Conservation (phyloP, 768 basidiomycete species). For the Hortiboletus campestris region DNA sequence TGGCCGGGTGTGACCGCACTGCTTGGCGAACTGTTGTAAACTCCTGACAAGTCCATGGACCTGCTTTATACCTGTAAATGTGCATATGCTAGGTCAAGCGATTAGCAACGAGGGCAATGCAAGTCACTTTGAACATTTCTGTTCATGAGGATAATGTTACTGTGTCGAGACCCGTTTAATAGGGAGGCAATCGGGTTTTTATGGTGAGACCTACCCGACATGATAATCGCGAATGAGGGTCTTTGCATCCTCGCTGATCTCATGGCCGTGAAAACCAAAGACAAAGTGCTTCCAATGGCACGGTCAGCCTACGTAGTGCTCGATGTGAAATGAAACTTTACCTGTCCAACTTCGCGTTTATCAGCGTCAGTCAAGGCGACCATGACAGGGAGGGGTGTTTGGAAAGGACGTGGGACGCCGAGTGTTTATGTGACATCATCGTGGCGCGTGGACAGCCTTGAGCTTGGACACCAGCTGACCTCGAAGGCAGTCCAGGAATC, state of each 20-base stretch:
- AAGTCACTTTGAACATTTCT: constrained; percentile 56
- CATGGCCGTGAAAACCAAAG: constrained; percentile 63
- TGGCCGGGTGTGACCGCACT: constrained; percentile 53
- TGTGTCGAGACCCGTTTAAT: constrained; percentile 14
- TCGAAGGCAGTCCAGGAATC: too few relatives aligned
- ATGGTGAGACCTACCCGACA: constrained; percentile 42
- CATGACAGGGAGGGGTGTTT: constrained; percentile 11
- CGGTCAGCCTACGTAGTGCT: background rate
- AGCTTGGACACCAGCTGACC: too few relatives aligned
- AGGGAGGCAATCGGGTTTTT: too few relatives aligned
- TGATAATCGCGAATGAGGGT: constrained; percentile 60
- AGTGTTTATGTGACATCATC: background rate
- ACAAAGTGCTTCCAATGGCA: constrained; percentile 60
- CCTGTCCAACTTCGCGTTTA: constrained; percentile 49
- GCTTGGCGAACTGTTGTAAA: constrained; percentile 55
- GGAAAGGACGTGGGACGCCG: background rate
- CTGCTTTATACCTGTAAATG: constrained; percentile 48
- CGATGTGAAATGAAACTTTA: constrained; percentile 5
- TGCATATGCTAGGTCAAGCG: background rate
- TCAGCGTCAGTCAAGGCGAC: constrained; percentile 33
- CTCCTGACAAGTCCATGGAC: constrained; percentile 45
- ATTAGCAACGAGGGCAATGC: background rate
- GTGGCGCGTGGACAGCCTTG: too few relatives aligned
- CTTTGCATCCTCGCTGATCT: constrained; percentile 49
- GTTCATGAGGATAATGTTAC: constrained; percentile 66